phyloP scores from a whole-genome alignment of 2,329 filamentous ascomycete species.

The Sclerotinia nivalis region DNA sequence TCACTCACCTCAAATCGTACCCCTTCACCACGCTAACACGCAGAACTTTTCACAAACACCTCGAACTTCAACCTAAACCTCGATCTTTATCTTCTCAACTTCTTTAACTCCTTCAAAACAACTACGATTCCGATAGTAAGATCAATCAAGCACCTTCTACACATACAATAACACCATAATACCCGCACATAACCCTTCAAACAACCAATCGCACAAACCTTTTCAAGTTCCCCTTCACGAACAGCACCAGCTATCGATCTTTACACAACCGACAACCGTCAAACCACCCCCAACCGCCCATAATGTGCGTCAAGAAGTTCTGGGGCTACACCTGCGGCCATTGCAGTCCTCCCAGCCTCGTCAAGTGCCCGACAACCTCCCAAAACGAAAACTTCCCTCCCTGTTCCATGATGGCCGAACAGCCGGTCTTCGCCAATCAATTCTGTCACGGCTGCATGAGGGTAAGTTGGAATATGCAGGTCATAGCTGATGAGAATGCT shows the following conservation, averaged over 20 bases:
- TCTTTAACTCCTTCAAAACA: background rate
- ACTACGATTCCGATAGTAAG: too few species aligned
- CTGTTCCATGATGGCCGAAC: slow-evolving; percentile 37
- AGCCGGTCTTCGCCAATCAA: slow-evolving; percentile 31
- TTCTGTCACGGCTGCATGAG: slow-evolving; percentile 38
- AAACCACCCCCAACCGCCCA: background rate
- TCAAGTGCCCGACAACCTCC: slow-evolving; percentile 44
- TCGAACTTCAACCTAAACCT: background rate
- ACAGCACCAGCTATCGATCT: background rate
- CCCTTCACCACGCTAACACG: slow-evolving; percentile 4
- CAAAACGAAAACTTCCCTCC: slow-evolving; percentile 35
- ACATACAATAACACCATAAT: background rate
- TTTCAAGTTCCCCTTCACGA: background rate
- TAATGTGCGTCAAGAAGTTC: slow-evolving; percentile 52
- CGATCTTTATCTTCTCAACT: background rate
- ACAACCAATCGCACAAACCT: background rate
- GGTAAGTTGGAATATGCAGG: slow-evolving; percentile 38
- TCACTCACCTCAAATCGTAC: slow-evolving; percentile 13
- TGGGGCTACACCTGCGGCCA: slow-evolving; percentile 52
- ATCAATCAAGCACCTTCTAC: background rate
- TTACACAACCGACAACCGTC: background rate
- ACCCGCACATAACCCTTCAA: background rate
- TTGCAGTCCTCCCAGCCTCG: slow-evolving; percentile 45
- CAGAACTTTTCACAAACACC: background rate
- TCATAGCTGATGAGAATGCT: slow-evolving; percentile 34